Conservation (phyloP, 768 basidiomycete species). For the Auriscalpium microsporum region DNA sequence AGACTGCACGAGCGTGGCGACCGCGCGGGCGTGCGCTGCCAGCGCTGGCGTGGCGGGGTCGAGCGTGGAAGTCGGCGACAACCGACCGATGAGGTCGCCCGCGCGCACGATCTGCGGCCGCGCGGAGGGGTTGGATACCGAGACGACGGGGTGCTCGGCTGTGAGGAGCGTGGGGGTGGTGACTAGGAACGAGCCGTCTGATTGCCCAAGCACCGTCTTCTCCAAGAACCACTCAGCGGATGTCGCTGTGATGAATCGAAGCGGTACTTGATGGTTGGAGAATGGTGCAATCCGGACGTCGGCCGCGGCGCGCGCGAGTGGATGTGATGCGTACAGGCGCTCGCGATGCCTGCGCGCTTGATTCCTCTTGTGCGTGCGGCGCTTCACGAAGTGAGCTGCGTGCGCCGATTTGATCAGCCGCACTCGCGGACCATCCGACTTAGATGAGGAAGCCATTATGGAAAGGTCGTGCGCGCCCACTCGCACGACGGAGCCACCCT, state of each 20-base stretch:
- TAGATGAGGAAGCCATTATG: neutral
- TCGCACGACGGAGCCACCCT: slow-evolving; percentile 1
- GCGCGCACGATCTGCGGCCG: neutral
- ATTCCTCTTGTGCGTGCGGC: neutral
- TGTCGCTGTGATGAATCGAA: neutral
- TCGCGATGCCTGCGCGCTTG: neutral
- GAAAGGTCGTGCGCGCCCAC: neutral
- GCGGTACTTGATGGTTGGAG: neutral
- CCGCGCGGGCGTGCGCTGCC: neutral
- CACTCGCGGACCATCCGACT: neutral
- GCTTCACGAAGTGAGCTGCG: neutral
- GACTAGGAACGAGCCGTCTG: neutral
- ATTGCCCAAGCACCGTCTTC: neutral
- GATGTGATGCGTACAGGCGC: neutral
- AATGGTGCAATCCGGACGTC: neutral
- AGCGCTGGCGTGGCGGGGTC: neutral
- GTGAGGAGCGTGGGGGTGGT: neutral
- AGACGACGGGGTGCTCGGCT: neutral
- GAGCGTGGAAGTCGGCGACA: neutral
- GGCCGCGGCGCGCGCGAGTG: neutral
- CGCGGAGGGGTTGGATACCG: neutral
- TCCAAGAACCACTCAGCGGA: neutral
- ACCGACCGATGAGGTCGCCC: neutral
- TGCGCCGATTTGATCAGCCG: neutral
- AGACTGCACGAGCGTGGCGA: neutral